Evolutionary conservation across 306 rosid genomes (phyloP), one percentile per base, ranked within the genome.

Genomic region (Rosa lucieae): DNA sequence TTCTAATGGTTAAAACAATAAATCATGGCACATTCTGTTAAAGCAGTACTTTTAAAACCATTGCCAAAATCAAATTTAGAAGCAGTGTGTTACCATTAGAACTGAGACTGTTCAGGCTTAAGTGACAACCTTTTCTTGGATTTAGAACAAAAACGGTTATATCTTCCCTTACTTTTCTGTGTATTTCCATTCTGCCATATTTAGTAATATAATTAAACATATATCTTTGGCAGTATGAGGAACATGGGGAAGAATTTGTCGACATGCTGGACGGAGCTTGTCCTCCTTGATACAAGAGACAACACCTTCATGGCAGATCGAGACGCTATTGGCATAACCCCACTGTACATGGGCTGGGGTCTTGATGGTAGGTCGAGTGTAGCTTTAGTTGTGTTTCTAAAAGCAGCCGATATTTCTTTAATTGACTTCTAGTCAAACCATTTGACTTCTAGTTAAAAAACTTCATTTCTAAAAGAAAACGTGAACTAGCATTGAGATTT

Each of bases 301-400:
- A 91, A 91, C 26, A 91, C 90, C 74, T 91, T 86, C 75, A 93
- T 91, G 37, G 99, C 98, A 20, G 99, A 98, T 79, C 92, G 97
- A 70, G 98, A 95, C 78, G 94, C 94, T 79, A 90, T 95, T 84
- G 99, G 98, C 47, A 88, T 93, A 83, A 88, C 94, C 77, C 91
- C 99, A 70, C 94, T 93, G 80, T 93, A 93, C 87, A 79, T 95
- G 87, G 99, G 98, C 63, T 95, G 97, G 98, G 99, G 99, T 81
- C 96, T 83, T 84, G 99, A 95, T 86, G 99, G 98, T 95, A 89
- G 80, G 92, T 75, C 23, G 10, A 26, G 35, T 62, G 40, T 23
- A 79, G 56, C 62, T 75, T 78, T 32, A 59, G 73, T 58, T 72
- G 44, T 72, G 14, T 71, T 29, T 29, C 29, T 48, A 2, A 21